Evolutionary conservation across 345 rosid species (phyloP).

Genomic region (Anacardium occidentale): DNA sequence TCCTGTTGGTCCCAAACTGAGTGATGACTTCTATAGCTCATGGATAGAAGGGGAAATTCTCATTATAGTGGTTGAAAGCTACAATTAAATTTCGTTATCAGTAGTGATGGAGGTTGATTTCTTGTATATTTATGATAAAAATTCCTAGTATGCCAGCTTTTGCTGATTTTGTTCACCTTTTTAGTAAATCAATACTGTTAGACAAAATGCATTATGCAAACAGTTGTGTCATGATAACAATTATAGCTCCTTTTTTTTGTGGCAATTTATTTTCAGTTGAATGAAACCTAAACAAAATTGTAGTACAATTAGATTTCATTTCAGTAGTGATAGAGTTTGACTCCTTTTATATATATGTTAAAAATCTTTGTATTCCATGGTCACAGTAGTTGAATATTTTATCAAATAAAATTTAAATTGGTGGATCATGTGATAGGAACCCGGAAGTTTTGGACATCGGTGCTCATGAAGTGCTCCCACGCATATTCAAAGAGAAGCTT

Average conservation of each 20-base stretch:
- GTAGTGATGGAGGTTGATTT: neutral
- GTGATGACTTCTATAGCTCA: neutral
- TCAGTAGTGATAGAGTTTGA: neutral
- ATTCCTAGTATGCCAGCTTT: neutral
- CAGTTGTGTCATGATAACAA: neutral
- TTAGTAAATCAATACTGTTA: neutral
- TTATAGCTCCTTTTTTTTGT: neutral
- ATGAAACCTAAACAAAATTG: neutral
- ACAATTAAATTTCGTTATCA: neutral
- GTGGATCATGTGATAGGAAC: slow-evolving; percentile 49
- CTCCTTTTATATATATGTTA: neutral
- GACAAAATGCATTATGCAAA: neutral
- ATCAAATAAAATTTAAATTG: too few relatives aligned
- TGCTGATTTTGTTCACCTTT: neutral
- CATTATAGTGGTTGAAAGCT: neutral
- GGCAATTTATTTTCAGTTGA: slow-evolving; percentile 1
- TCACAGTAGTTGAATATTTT: neutral
- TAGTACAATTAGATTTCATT: too few relatives aligned
- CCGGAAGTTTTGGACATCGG: slow-evolving; percentile 72
- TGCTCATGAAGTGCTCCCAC: slow-evolving; percentile 84
- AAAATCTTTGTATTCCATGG: neutral
- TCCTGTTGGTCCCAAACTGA: neutral
- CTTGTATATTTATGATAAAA: neutral
- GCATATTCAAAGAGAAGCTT: slow-evolving; percentile 64
- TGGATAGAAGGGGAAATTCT: neutral